Evolutionary conservation across 345 rosid genomes (phyloP).

Genomic region (Citrus inodora): DNA sequence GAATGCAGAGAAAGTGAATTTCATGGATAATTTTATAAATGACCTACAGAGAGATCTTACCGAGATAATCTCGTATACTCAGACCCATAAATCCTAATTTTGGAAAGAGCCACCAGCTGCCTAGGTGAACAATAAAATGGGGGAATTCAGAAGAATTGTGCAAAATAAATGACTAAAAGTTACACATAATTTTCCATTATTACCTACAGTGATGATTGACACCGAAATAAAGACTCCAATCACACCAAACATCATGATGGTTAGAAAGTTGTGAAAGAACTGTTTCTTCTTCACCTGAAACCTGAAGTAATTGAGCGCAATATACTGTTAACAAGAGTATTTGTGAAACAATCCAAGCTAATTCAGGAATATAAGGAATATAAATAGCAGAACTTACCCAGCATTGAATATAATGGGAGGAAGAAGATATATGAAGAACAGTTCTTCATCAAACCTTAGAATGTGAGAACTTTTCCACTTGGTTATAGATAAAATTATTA

Average conservation of each 20-base stretch:
- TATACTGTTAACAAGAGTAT: not conserved
- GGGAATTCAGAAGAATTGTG: constrained; percentile 2
- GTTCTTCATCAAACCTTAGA: constrained; percentile 66
- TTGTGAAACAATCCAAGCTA: not conserved
- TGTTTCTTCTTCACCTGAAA: constrained; percentile 95
- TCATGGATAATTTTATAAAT: not conserved
- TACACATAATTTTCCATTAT: not conserved
- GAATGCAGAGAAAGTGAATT: not conserved
- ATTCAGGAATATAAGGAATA: not conserved
- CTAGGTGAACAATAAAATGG: constrained; percentile 34
- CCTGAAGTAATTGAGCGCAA: constrained; percentile 31
- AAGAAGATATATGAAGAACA: constrained; percentile 92
- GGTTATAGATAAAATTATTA: constrained; percentile 50
- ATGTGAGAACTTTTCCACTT: constrained; percentile 80
- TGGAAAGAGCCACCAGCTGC: constrained; percentile 82
- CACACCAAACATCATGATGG: constrained; percentile 78
- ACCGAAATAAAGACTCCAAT: constrained; percentile 77
- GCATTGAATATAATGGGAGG: constrained; percentile 97
- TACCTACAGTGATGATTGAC: constrained; percentile 60
- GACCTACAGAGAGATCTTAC: constrained; percentile 30
- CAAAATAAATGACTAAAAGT: not conserved
- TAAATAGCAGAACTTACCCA: constrained; percentile 47
- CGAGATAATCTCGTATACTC: constrained; percentile 61
- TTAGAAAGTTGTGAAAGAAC: constrained; percentile 79
- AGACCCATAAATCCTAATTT: constrained; percentile 57